phyloP scores from a whole-genome alignment of 371 early-diverging fungal genomes.

The Mortierella sp. region DNA sequence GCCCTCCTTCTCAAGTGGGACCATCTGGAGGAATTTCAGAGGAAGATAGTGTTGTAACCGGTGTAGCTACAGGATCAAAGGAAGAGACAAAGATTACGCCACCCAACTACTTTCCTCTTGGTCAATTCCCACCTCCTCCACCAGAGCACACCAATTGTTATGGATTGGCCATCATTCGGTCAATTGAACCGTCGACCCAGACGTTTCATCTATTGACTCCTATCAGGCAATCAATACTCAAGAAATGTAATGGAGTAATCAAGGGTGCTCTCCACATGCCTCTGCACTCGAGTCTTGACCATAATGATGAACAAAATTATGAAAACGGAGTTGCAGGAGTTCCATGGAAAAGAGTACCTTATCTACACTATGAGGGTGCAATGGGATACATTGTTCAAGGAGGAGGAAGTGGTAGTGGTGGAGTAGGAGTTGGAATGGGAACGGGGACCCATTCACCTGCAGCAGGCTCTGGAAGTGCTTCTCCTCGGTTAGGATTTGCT shows the following conservation, averaged over 20 bases:
- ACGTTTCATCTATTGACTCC: slow-evolving; percentile 75
- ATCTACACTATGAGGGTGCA: slow-evolving; percentile 53
- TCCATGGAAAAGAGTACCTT: slow-evolving; percentile 64
- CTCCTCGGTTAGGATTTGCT: slow-evolving; percentile 26
- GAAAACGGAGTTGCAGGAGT: slow-evolving; percentile 58
- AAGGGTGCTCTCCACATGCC: slow-evolving; percentile 68
- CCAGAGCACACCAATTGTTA: slow-evolving; percentile 66
- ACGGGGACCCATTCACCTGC: slow-evolving; percentile 17
- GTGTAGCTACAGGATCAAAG: neutral
- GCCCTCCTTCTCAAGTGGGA: neutral
- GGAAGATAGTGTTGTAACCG: neutral
- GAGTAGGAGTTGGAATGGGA: slow-evolving; percentile 8
- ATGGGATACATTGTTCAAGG: slow-evolving; percentile 20
- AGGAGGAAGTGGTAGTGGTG: slow-evolving; percentile 46
- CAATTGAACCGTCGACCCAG: slow-evolving; percentile 70
- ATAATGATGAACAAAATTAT: slow-evolving; percentile 17
- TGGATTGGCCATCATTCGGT: slow-evolving; percentile 80
- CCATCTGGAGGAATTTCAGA: neutral
- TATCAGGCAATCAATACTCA: slow-evolving; percentile 57
- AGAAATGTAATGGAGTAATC: slow-evolving; percentile 68
- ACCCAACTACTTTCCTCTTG: slow-evolving; percentile 66
- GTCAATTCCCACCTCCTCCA: slow-evolving; percentile 58
- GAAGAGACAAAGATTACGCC: slow-evolving; percentile 20
- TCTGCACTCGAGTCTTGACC: slow-evolving; percentile 56
- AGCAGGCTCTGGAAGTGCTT: slow-evolving; percentile 3